A percentile compares a stretch with the other conserved stretches of the same genome.
phyloP scores from a whole-genome alignment of 1,284 basidiomycete genomes.

The Microbotryum lychnidis-dioicae region DNA sequence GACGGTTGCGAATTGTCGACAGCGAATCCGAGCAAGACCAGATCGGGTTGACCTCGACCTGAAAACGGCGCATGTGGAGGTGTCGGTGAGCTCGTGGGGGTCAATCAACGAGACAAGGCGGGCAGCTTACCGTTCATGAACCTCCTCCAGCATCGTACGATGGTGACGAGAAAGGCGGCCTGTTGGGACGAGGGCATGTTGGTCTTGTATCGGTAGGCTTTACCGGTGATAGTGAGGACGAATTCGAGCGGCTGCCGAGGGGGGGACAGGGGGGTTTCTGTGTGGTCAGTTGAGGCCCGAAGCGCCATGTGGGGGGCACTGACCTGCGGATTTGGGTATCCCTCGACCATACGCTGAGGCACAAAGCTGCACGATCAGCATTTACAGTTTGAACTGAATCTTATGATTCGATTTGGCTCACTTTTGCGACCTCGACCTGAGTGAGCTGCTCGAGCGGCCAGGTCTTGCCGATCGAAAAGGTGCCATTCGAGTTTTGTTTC shows the following conservation, averaged over 20 bases:
- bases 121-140: conserved; percentile 22
- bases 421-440: conserved; percentile 64
- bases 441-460: conserved; percentile 81
- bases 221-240: conserved; percentile 63
- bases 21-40: conserved; percentile 30
- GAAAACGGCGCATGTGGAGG: background rate
- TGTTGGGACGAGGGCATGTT: conserved; percentile 62
- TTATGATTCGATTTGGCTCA: conserved; percentile 35
- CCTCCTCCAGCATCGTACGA: conserved; percentile 60
- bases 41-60: conserved; percentile 21
- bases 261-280: too few species aligned
- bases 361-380: background rate
- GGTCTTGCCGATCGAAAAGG: conserved; percentile 95
- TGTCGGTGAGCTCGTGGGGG: background rate
- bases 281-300: background rate
- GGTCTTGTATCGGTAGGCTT: conserved; percentile 79
- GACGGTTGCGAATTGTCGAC: conserved; percentile 20
- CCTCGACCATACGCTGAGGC: conserved; percentile 9
- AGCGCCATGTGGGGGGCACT: background rate
- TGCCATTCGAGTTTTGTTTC: conserved; percentile 87
- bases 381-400: too few species aligned
- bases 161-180: conserved; percentile 56
- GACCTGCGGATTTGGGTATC: background rate
- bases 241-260: conserved; percentile 44
- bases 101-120: too few species aligned